Percentiles rank a stretch among this genome's conserved stretches.
These are phyloP conservation scores for Crotalaria pallida DNA, from an alignment of 306 rosid species.

Conservation along the genomic window DNA sequence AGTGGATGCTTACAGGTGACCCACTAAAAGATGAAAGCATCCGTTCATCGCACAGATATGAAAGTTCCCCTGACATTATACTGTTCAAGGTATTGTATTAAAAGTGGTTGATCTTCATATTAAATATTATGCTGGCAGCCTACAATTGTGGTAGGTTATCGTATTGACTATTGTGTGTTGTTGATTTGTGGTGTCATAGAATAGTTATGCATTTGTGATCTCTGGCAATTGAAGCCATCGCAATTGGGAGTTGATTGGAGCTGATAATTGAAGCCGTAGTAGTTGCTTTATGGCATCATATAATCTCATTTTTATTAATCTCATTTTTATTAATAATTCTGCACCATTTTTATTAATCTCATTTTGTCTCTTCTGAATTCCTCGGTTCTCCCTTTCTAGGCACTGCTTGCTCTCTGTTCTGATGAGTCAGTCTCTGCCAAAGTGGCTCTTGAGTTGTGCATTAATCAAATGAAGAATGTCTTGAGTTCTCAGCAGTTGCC, in stretches of 20 bases:
- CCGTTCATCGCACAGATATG: constrained; percentile 84
- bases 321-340: constrained; percentile 6
- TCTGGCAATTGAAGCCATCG: background rate
- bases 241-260: background rate
- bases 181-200: constrained; percentile 9
- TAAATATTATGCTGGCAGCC: background rate
- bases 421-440: constrained; percentile 81
- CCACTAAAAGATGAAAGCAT: constrained; percentile 62
- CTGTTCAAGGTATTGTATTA: constrained; percentile 71
- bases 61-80: constrained; percentile 89
- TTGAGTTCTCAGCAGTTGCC: constrained; percentile 84
- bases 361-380: constrained; percentile 25
- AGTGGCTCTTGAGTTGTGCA: constrained; percentile 87
- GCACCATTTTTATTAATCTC: constrained; percentile 13
- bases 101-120: constrained; percentile 11
- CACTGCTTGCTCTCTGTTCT: constrained; percentile 86
- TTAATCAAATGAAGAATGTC: constrained; percentile 89
- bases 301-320: constrained; percentile 10
- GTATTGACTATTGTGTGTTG: background rate
- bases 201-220: constrained; percentile 7
- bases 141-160: background rate
- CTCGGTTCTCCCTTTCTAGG: constrained; percentile 50
- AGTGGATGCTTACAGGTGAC: constrained; percentile 96
- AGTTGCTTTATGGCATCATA: background rate
- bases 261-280: background rate